Conservation (phyloP, 352 stramenopile genomes). For the Phytophthora pluvialis region DNA sequence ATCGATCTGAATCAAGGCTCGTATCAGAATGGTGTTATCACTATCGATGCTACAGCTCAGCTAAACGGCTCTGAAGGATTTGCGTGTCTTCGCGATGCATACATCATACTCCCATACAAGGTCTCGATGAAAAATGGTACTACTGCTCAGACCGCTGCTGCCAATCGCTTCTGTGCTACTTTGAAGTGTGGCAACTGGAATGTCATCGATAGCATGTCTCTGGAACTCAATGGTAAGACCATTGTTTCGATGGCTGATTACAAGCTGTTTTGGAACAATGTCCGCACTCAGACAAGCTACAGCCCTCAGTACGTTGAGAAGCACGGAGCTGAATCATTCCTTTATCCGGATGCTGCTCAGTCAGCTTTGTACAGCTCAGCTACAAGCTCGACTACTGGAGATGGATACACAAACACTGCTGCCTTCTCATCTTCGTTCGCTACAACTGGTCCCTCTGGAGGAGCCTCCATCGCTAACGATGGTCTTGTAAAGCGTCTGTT, state of each 20-base stretch:
- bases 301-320: slow-evolving; percentile 21
- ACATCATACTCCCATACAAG: slow-evolving; percentile 15
- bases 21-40: slow-evolving; percentile 20
- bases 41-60: slow-evolving; percentile 13
- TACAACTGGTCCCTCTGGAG: not conserved
- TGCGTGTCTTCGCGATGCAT: slow-evolving; percentile 5
- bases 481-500: slow-evolving; percentile 10
- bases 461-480: too few relatives aligned
- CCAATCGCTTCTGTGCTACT: not conserved
- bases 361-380: not conserved
- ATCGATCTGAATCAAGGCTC: slow-evolving; percentile 16
- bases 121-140: slow-evolving; percentile 9
- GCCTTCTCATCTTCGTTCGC: not conserved
- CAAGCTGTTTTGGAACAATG: too few relatives aligned
- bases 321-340: slow-evolving; percentile 10
- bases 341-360: slow-evolving; percentile 13
- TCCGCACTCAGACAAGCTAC: not conserved
- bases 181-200: slow-evolving; percentile 22
- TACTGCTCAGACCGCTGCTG: not conserved
- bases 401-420: slow-evolving; percentile 16
- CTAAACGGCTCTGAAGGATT: slow-evolving; percentile 14
- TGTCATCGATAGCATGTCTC: slow-evolving; percentile 15
- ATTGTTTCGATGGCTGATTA: too few relatives aligned
- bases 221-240: too few relatives aligned
- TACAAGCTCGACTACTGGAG: not conserved